Base-by-base conservation (phyloP, 129 eudicot genomes). In the Saussurea involucrata region DNA sequence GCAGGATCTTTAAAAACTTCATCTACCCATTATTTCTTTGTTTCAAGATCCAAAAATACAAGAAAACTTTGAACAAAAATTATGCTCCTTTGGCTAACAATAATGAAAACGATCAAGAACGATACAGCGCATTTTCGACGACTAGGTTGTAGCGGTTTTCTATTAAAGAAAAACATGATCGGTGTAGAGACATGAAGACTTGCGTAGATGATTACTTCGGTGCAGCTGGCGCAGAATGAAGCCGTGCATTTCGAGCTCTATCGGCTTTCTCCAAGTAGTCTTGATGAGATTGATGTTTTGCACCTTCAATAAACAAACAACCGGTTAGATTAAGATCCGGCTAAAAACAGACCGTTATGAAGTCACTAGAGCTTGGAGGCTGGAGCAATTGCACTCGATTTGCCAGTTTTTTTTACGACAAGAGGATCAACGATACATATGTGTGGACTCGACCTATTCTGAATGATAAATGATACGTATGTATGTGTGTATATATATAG, bases 201-300 rank as follows among this genome's bases (percentile, higher is more conserved):
- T 18, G 63, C 6, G 3, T 53, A 7, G 42, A 37, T n/a, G 53
- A 28, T 92, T 80, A 85, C 73, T 82, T 87, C 44, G 93, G 13
- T 49, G 83, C 71, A n/a, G 93, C 80, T 8, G 94, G 87, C 75
- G 92, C 83, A 60, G 93, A 75, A 72, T 95, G 92, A 74, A 93
- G 97, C 21, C 98, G 82, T 17, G 68, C 97, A 32, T 75, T 90
- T 55, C 98, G 82, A 68, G 98, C 98, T 84, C 85, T 93, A 69
- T 93, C 98, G 65, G 98, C 98, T 74, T 76, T 88, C 65, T 93
- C 98, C 88, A 90, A 65, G 84, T 90, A 93, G 84, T 93, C 98
- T 81, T 93, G 98, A 82, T 93, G 98, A 7, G 98, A 93, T 49
- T 78, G 87, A 64, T 93, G 98, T 74, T 90, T 93, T 21, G 97